These are phyloP conservation scores for Diaporthe citrichinensis DNA, from an alignment of 2,329 filamentous ascomycete genomes.

Conservation along the genomic window DNA sequence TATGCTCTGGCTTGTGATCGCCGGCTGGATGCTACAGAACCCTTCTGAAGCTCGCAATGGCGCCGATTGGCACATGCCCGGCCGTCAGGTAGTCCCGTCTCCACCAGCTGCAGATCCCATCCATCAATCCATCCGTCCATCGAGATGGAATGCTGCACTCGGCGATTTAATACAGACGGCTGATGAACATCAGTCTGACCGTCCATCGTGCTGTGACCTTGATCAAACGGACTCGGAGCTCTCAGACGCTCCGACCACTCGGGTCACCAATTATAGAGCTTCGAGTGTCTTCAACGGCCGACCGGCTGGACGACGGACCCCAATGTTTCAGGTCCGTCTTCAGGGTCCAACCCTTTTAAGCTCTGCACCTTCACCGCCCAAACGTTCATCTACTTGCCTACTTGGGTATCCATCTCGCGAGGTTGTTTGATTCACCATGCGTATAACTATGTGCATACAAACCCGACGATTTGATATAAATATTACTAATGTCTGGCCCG, in stretches of 20 bases:
- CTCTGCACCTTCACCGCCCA: background rate
- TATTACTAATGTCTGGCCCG: no score
- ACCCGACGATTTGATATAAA: background rate
- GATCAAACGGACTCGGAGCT: slow-evolving; percentile 19
- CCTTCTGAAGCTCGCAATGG: background rate
- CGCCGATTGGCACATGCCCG: slow-evolving; percentile 21
- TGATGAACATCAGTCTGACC: background rate
- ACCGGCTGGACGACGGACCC: slow-evolving; percentile 7
- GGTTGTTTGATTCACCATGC: background rate
- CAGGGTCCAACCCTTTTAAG: slow-evolving; percentile 20
- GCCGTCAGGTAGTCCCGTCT: background rate
- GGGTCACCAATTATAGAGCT: slow-evolving; percentile 9
- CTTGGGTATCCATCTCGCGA: slow-evolving; percentile 10
- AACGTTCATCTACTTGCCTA: slow-evolving; percentile 15
- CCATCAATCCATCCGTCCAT: background rate
- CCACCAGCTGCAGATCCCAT: background rate
- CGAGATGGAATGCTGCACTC: background rate
- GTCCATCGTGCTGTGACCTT: background rate
- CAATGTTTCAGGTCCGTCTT: slow-evolving; percentile 5
- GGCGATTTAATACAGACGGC: background rate
- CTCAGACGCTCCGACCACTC: slow-evolving; percentile 21
- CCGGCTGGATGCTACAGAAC: slow-evolving; percentile 14
- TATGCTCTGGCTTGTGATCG: slow-evolving; percentile 5
- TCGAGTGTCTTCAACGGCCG: background rate
- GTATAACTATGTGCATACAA: background rate